Conservation (phyloP, 345 rosid species). For the Geranium brycei region DNA sequence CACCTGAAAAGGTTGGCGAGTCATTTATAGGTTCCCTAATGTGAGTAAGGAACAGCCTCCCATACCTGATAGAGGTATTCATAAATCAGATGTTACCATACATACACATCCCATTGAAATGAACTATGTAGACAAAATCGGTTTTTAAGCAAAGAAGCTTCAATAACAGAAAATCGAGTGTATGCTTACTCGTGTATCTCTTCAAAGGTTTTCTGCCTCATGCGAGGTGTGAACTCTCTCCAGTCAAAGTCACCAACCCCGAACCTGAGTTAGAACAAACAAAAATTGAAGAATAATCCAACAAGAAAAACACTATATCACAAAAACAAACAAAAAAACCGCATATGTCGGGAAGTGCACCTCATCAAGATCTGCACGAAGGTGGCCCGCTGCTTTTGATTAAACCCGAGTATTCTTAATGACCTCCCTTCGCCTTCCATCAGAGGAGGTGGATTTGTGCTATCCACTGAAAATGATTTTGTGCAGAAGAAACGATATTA, state of each 20-base stretch:
- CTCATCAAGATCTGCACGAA: conserved; percentile 91
- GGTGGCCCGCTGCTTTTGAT: conserved; percentile 84
- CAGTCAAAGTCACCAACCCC: conserved; percentile 85
- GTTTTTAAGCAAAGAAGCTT: too few species aligned
- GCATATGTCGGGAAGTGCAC: conserved; percentile 18
- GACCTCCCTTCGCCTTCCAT: conserved; percentile 99
- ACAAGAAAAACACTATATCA: neutral
- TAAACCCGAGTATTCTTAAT: conserved; percentile 84
- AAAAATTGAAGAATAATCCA: conserved; percentile 2
- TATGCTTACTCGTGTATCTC: conserved; percentile 61
- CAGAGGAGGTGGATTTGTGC: conserved; percentile 61
- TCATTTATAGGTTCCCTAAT: conserved; percentile 53
- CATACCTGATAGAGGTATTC: conserved; percentile 42
- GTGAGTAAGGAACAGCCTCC: conserved; percentile 53
- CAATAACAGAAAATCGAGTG: neutral
- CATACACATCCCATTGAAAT: too few species aligned
- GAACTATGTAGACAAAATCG: too few species aligned
- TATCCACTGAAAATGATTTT: conserved; percentile 37
- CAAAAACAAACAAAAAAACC: too few species aligned
- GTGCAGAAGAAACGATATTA: conserved; percentile 8
- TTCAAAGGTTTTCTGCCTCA: conserved; percentile 82
- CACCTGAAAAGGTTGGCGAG: conserved; percentile 64
- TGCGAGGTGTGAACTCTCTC: conserved; percentile 73
- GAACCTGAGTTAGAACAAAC: conserved; percentile 35
- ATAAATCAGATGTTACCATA: too few species aligned